Base-by-base conservation (phyloP, 2,329 filamentous ascomycete genomes). In the Beauveria bassiana region DNA sequence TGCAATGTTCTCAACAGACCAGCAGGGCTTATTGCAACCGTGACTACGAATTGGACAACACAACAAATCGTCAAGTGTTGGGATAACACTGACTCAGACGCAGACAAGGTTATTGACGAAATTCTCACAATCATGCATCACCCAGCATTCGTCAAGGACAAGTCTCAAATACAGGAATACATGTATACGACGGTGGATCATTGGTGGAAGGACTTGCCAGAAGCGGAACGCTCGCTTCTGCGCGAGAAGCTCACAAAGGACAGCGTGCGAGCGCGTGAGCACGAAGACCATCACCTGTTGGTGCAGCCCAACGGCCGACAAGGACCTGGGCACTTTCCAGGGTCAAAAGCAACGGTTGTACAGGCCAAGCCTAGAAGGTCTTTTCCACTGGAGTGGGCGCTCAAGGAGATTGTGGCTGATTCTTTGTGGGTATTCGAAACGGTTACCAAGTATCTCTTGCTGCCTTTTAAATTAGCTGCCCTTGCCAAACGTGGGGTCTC, bases 91-190 rank as follows among this genome's bases (percentile, higher is more conserved):
- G 84, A 87, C 46, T 84, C 93, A 1, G 83, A 90, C 0, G 86
- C 91, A 12, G 82, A 93, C 22, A 87, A 92, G 70, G 86, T 96
- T 0, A 79, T 92, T 64, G 78, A 88, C 63, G 90, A 96, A 65
- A 85, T 93, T 31, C 74, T 90, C 47, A 82, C 83, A 20, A 85
- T 90, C 5, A 92, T 96, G 76, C 93, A 97, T 71, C 92, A 97
- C 70, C 93, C 93, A 0, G 88, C 88, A 2, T 78, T 90, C 45
- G 85, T 91, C 10, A 83, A 93, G 66, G 83, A 87, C 63, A 80
- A 81, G 64, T 80, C 88, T 61, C 87, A 93, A 70, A 85, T 92
- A 34, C 93, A 96, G 66, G 81, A 83, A 56, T 86, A 85, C 60
- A 96, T 96, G 92, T 96, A 89, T 73, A 81, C 86, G 38, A 87